Percentiles rank a stretch among this genome's conserved stretches.
These are phyloP conservation scores for Fusarium hostae DNA, from an alignment of 2,329 filamentous ascomycete species.

Conservation along the genomic window DNA sequence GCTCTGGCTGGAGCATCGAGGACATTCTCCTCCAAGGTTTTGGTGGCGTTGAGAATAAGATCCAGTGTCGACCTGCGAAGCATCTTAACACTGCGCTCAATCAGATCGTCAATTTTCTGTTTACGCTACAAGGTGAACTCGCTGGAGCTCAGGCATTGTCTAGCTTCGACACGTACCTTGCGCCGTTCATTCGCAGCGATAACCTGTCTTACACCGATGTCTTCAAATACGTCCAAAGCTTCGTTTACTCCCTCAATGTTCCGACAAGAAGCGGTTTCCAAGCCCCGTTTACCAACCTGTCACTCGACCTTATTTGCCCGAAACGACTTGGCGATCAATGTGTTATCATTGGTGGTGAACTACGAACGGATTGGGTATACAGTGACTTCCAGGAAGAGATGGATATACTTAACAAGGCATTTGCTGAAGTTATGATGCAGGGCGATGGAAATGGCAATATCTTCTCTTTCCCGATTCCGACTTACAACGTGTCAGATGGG, in stretches of 20 bases:
- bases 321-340: constrained; percentile 28
- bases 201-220: constrained; percentile 32
- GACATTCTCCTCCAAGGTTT: constrained; percentile 41
- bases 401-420: constrained; percentile 42
- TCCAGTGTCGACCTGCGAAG: constrained; percentile 39
- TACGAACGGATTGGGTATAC: constrained; percentile 32
- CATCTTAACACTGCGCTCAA: constrained; percentile 43
- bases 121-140: constrained; percentile 40
- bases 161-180: constrained; percentile 42
- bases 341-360: constrained; percentile 34
- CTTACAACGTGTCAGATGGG: constrained; percentile 38
- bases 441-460: constrained; percentile 42
- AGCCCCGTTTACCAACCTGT: constrained; percentile 41
- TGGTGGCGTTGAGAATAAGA: constrained; percentile 41
- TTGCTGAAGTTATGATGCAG: constrained; percentile 43
- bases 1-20: constrained; percentile 42
- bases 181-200: constrained; percentile 38
- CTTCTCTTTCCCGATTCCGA: constrained; percentile 41
- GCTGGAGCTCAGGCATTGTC: constrained; percentile 37
- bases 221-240: constrained; percentile 41
- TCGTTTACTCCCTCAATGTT: constrained; percentile 43
- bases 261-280: constrained; percentile 42
- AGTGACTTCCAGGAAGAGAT: constrained; percentile 42
- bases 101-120: constrained; percentile 42
- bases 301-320: constrained; percentile 36